These are phyloP conservation scores for Leccinum fibrillosum DNA, from an alignment of 768 basidiomycete genomes.

Conservation along the genomic window DNA sequence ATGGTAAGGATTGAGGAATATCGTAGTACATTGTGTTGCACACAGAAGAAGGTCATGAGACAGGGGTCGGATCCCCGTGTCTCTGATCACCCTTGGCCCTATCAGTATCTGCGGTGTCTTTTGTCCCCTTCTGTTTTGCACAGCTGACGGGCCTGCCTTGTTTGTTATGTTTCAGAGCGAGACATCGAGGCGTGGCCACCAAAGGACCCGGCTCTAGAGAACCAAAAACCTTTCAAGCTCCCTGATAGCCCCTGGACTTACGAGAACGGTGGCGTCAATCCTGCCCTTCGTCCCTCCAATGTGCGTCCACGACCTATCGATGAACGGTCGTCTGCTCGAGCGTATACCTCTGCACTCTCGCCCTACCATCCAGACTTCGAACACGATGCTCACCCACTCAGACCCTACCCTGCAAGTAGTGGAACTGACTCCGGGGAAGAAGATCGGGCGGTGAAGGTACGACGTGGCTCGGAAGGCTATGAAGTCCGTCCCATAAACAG, in stretches of 20 bases:
- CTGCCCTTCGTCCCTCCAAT: slow-evolving; percentile 65
- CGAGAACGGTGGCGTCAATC: slow-evolving; percentile 73
- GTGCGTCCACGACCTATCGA: slow-evolving; percentile 31
- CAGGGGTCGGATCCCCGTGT: neutral
- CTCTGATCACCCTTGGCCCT: neutral
- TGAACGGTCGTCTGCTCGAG: slow-evolving; percentile 25
- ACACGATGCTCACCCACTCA: slow-evolving; percentile 26
- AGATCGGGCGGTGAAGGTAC: slow-evolving; percentile 38
- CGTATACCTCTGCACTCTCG: slow-evolving; percentile 50
- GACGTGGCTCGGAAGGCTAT: slow-evolving; percentile 81
- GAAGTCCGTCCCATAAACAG: slow-evolving; percentile 63
- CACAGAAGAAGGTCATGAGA: slow-evolving; percentile 5
- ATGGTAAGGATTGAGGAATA: slow-evolving; percentile 71
- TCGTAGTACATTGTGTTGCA: slow-evolving; percentile 15
- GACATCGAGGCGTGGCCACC: slow-evolving; percentile 66
- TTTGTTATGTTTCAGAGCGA: slow-evolving; percentile 27
- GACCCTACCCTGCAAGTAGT: slow-evolving; percentile 14
- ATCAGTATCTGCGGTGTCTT: slow-evolving; percentile 6
- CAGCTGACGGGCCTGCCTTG: slow-evolving; percentile 11
- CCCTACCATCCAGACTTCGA: slow-evolving; percentile 77
- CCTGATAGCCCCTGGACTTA: slow-evolving; percentile 83
- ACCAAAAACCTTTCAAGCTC: slow-evolving; percentile 43
- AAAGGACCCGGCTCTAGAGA: slow-evolving; percentile 47
- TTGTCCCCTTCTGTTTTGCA: neutral
- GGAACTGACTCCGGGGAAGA: slow-evolving; percentile 32